Conservation (phyloP, 2,329 filamentous ascomycete genomes). For the Didymella pomorum region DNA sequence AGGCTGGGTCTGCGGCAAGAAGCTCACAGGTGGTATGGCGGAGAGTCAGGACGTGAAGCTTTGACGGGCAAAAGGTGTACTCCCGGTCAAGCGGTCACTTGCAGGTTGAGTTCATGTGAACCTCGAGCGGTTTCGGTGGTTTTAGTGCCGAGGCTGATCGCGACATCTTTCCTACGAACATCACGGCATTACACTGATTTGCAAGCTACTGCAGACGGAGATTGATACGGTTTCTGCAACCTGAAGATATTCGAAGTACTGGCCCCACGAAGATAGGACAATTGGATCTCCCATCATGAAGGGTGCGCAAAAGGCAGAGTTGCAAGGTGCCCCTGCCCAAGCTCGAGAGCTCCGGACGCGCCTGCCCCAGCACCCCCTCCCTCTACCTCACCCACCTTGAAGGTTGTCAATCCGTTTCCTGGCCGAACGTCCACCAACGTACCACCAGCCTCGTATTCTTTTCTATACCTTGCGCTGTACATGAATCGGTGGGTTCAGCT, state of each 20-base stretch:
- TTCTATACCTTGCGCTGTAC: neutral
- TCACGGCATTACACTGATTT: neutral
- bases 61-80: neutral
- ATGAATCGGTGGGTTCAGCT: slow-evolving; percentile 11
- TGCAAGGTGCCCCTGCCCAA: slow-evolving; percentile 8
- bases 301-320: neutral
- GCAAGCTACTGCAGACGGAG: neutral
- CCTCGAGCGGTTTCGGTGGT: slow-evolving; percentile 13
- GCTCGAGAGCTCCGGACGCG: slow-evolving; percentile 10
- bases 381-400: slow-evolving; percentile 6
- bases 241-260: neutral
- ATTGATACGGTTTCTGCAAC: neutral
- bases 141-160: slow-evolving; percentile 18
- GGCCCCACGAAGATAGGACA: neutral
- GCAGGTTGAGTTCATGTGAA: slow-evolving; percentile 6
- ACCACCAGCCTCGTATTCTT: neutral
- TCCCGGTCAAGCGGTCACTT: slow-evolving; percentile 10
- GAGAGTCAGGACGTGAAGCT: neutral
- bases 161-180: slow-evolving; percentile 2
- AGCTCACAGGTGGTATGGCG: neutral
- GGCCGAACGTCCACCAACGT: neutral
- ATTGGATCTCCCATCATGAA: neutral
- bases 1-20: too few relatives aligned
- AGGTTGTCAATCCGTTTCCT: neutral
- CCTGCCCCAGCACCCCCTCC: slow-evolving; percentile 7